Evolutionary conservation across 1,284 basidiomycete species (phyloP).

Genomic region (Puccinia brachypodii): DNA sequence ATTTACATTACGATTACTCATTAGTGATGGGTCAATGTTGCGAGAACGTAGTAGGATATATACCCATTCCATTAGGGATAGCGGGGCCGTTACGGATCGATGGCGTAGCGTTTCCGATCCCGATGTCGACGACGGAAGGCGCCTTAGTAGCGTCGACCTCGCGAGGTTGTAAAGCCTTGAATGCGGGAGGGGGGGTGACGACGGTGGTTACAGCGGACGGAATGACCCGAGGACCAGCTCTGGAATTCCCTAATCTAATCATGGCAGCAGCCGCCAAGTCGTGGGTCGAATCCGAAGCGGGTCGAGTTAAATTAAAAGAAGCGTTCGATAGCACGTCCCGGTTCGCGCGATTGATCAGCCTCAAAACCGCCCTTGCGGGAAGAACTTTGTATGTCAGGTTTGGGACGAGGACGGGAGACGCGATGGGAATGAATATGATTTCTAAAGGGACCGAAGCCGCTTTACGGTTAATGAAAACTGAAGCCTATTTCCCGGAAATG

Average conservation of each 20-base stretch:
- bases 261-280: constrained; percentile 79
- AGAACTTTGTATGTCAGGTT: constrained; percentile 94
- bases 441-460: constrained; percentile 89
- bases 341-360: constrained; percentile 76
- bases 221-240: constrained; percentile 97
- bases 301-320: constrained; percentile 72
- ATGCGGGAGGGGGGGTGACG: constrained; percentile 89
- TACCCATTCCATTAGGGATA: constrained; percentile 93
- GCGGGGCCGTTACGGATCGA: constrained; percentile 94
- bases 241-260: constrained; percentile 84
- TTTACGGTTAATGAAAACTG: constrained; percentile 70
- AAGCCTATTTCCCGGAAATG: constrained; percentile 86
- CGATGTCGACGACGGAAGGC: constrained; percentile 99
- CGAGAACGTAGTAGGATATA: constrained; percentile 98
- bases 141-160: constrained; percentile 97
- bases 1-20: constrained; percentile 86
- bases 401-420: constrained; percentile 91
- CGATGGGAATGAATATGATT: constrained; percentile 99
- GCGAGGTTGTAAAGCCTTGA: constrained; percentile 95
- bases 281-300: constrained; percentile 85
- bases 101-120: constrained; percentile 79
- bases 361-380: constrained; percentile 84
- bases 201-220: constrained; percentile 90
- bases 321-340: constrained; percentile 93
- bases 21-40: constrained; percentile 96